A percentile compares a stretch with the other conserved stretches of the same genome.
phyloP scores from a whole-genome alignment of 768 basidiomycete genomes.

The Fomitopsis serialis region DNA sequence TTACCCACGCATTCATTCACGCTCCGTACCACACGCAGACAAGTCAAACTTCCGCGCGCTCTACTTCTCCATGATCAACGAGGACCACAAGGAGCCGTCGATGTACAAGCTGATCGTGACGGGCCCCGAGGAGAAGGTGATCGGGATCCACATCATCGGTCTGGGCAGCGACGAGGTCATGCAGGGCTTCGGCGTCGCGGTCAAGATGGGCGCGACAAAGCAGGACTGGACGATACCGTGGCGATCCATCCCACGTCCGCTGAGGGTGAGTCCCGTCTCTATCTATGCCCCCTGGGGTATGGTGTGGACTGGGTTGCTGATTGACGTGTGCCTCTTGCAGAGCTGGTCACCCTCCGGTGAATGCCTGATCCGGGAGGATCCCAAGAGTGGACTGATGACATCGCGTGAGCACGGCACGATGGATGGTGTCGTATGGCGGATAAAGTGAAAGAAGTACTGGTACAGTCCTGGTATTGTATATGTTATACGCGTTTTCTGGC shows the following conservation, averaged over 20 bases:
- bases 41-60: constrained; percentile 77
- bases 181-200: constrained; percentile 95
- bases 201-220: constrained; percentile 93
- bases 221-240: constrained; percentile 82
- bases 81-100: constrained; percentile 92
- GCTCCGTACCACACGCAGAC: constrained; percentile 42
- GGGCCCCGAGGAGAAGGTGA: constrained; percentile 89
- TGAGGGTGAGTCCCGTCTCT: constrained; percentile 49
- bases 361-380: neutral
- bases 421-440: too few relatives aligned
- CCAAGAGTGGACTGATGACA: too few relatives aligned
- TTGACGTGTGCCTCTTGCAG: too few relatives aligned
- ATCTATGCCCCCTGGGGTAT: neutral
- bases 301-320: constrained; percentile 14
- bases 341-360: constrained; percentile 52
- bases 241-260: constrained; percentile 89
- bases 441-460: too few relatives aligned
- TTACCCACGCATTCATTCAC: constrained; percentile 1
- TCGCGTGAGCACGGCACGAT: too few relatives aligned
- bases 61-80: constrained; percentile 88
- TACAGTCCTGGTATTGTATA: too few relatives aligned
- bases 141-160: constrained; percentile 94
- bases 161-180: constrained; percentile 88
- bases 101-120: constrained; percentile 87
- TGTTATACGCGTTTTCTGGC: too few relatives aligned